phyloP scores from a whole-genome alignment of 495 filamentous ascomycete genomes.

The Aspergillus cavernicola region DNA sequence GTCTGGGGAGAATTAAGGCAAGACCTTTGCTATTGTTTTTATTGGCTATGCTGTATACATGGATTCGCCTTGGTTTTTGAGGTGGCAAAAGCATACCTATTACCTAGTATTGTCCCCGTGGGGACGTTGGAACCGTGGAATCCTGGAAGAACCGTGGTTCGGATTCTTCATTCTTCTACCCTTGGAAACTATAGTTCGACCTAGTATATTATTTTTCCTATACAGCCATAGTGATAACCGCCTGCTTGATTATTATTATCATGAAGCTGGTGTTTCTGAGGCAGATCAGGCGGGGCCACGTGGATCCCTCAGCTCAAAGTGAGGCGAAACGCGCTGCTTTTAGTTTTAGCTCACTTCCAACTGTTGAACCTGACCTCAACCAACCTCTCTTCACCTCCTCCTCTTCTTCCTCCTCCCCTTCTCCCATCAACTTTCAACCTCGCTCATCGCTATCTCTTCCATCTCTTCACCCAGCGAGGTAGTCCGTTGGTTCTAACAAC shows the following conservation, averaged over 20 bases:
- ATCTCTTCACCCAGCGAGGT: not conserved
- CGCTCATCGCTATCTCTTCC: conserved; percentile 2
- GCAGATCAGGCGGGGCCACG: conserved; percentile 34
- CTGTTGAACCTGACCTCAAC: conserved; percentile 2
- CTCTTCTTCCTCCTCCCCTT: conserved; percentile 4
- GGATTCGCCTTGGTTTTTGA: no score
- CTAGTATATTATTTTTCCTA: not conserved
- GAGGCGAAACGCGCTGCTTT: conserved; percentile 26
- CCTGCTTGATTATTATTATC: no score
- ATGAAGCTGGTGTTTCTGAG: not conserved
- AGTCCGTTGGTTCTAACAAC: not conserved
- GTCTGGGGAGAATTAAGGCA: not conserved
- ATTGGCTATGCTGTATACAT: no score
- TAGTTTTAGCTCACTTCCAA: conserved; percentile 10
- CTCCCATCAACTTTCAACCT: conserved; percentile 11
- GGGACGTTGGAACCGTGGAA: not conserved
- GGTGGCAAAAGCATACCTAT: no score
- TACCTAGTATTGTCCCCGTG: not conserved
- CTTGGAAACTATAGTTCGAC: not conserved
- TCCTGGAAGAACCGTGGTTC: conserved; percentile 1
- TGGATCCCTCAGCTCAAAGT: conserved; percentile 36
- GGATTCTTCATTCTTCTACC: not conserved
- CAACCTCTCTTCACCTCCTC: conserved; percentile 4
- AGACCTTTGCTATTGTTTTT: no score
- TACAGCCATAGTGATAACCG: no score